Base-by-base conservation (phyloP, 2,329 filamentous ascomycete species). In the Tolypocladium amazonense region DNA sequence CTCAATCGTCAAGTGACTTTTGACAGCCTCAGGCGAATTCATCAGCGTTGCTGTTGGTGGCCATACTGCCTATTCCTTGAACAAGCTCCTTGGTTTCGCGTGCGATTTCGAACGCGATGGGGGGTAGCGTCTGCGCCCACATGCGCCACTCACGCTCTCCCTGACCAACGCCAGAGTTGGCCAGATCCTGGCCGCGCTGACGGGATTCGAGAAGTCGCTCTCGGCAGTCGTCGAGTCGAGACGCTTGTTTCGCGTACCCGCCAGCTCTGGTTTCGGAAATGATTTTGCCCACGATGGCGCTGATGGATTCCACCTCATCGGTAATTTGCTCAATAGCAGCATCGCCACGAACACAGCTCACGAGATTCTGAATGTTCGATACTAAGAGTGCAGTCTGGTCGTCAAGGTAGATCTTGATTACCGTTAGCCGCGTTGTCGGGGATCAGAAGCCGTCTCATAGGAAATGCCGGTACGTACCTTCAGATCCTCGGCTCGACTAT, bases 71-170 rank as follows among this genome's bases (percentile, higher is more conserved):
- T 14, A 80, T 70, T n/a, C 70, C 70, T 64, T 79, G 75, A 30
- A 73, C 72, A 61, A 90, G 76, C 70, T 89, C 90, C 77, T 93
- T 94, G 57, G 88, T 89, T 73, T 92, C 88, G 61, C 88, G 81
- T 8, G 89, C 90, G 69, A 93, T 88, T 73, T 91, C 88, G 73
- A 95, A 95, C n/a, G 90, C 90, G 65, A 94, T 86, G 2, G 90
- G 90, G 14, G 90, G 90, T 57, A 96, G 76, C 35, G 84, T 86
- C 71, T 88, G 86, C 59, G 82, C 87, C 78, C 88, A 87, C 68
- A 80, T 78, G 63, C 79, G 79, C 83, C 83, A 86, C 63, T 83
- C 79, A 62, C 79, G 75, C 58, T 80, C 78, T 55, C 82, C 76
- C 47, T 78, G 77, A 23, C 62, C 58, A 20, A 78, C 74, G 56